Evolutionary conservation across 1,284 basidiomycete genomes (phyloP).

Genomic region (Tilletia setariae): DNA sequence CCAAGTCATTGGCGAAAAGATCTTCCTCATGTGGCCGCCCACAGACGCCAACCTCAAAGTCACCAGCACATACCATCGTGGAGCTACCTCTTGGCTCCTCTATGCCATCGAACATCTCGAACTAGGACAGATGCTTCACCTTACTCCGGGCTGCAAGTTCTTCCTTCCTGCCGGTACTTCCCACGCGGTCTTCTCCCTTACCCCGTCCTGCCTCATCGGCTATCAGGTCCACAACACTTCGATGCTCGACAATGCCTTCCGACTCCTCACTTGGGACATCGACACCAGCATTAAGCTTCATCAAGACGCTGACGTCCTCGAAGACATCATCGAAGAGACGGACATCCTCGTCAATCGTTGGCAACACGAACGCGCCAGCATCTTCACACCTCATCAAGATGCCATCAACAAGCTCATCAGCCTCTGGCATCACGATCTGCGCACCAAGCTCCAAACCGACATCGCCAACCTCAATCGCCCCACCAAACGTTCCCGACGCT

Average conservation of each 20-base stretch:
- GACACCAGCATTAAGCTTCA: background rate
- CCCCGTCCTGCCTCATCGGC: background rate
- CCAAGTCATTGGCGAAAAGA: background rate
- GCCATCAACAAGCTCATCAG: background rate
- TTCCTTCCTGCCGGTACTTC: background rate
- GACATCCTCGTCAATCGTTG: background rate
- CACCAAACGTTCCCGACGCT: background rate
- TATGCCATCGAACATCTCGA: background rate
- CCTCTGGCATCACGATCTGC: background rate
- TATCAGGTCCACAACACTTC: background rate
- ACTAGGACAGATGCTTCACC: background rate
- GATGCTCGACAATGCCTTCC: background rate
- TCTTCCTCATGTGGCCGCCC: constrained; percentile 4
- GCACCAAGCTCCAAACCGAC: background rate
- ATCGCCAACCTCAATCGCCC: background rate
- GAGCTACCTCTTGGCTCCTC: background rate
- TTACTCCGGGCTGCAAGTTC: background rate
- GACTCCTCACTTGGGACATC: background rate
- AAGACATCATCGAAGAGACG: background rate
- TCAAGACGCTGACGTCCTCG: background rate
- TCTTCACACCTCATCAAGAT: background rate
- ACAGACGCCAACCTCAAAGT: background rate
- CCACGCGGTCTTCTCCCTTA: background rate
- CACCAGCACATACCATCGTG: background rate
- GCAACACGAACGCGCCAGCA: background rate